Conservation (phyloP, 2,329 filamentous ascomycete genomes). For the Alternaria brassicicola region DNA sequence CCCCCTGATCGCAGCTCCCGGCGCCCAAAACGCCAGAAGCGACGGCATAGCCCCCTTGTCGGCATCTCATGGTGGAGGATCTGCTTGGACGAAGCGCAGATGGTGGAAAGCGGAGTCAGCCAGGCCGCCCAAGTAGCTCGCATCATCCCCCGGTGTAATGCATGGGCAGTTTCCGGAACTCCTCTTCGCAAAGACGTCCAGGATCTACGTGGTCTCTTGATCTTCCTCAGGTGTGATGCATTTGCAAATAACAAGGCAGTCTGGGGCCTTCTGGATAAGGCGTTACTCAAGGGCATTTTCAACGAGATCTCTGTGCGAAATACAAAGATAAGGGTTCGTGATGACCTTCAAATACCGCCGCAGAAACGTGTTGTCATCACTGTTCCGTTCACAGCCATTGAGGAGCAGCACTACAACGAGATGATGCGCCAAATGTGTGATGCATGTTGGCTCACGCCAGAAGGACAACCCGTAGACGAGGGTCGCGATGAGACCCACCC, state of each 20-base stretch:
- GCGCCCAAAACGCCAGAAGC: constrained; percentile 66
- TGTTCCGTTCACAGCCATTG: constrained; percentile 86
- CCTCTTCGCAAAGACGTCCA: constrained; percentile 79
- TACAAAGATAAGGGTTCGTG: constrained; percentile 78
- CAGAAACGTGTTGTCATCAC: constrained; percentile 89
- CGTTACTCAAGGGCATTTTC: constrained; percentile 73
- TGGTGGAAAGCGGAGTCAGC: constrained; percentile 88
- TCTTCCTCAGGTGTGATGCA: constrained; percentile 81
- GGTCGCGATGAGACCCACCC: constrained; percentile 70
- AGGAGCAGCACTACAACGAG: constrained; percentile 85
- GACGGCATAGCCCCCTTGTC: constrained; percentile 75
- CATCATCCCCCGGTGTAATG: constrained; percentile 80
- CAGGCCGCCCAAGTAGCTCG: constrained; percentile 81
- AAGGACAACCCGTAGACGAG: constrained; percentile 66
- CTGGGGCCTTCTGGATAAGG: constrained; percentile 74
- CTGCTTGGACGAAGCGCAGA: constrained; percentile 77
- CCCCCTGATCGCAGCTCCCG: constrained; percentile 75
- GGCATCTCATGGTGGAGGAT: constrained; percentile 89
- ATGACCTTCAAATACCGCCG: constrained; percentile 77
- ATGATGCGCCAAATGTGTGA: constrained; percentile 78
- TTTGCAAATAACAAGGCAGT: constrained; percentile 68
- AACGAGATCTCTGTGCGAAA: constrained; percentile 77
- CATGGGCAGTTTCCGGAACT: constrained; percentile 92
- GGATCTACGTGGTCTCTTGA: constrained; percentile 79
- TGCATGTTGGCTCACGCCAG: constrained; percentile 67